A percentile compares a stretch with the other conserved stretches of the same genome.
Conservation (phyloP, 352 stramenopile species). For the Globisporangium rhizosaccharum region DNA sequence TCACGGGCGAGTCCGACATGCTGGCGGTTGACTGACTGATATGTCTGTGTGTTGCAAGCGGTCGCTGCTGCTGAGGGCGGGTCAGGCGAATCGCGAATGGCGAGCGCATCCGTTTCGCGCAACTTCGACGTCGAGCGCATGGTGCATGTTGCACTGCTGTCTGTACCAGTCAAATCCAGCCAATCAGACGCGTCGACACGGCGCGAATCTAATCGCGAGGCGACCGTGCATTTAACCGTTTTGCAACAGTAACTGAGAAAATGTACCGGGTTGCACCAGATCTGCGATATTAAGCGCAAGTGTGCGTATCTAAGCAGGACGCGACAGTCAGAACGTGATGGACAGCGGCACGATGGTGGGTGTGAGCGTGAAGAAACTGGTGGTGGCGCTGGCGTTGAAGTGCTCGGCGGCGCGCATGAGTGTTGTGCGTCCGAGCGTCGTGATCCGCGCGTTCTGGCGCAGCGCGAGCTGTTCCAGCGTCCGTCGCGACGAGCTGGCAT, state of each 20-base stretch:
- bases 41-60: not conserved
- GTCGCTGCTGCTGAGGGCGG: not conserved
- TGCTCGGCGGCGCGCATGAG: conserved; percentile 20
- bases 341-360: conserved; percentile 1
- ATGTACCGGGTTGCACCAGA: too few relatives aligned
- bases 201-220: too few relatives aligned
- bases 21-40: conserved; percentile 15
- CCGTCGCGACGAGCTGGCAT: not conserved
- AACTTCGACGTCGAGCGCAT: conserved; percentile 12
- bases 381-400: conserved; percentile 23
- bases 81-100: conserved; percentile 1
- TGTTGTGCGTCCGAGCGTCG: conserved; percentile 20
- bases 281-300: too few relatives aligned
- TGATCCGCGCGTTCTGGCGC: conserved; percentile 38
- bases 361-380: conserved; percentile 4
- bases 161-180: not conserved
- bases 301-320: too few relatives aligned
- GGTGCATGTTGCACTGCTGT: too few relatives aligned
- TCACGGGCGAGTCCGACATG: conserved; percentile 79
- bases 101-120: conserved; percentile 4
- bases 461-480: conserved; percentile 50
- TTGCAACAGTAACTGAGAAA: too few relatives aligned
- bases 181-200: conserved; percentile 8
- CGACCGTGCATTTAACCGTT: too few relatives aligned
- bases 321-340: conserved; percentile 4